Percentiles rank a stretch among this genome's conserved stretches.
Conservation (phyloP, 768 basidiomycete species). For the Suillus spraguei region DNA sequence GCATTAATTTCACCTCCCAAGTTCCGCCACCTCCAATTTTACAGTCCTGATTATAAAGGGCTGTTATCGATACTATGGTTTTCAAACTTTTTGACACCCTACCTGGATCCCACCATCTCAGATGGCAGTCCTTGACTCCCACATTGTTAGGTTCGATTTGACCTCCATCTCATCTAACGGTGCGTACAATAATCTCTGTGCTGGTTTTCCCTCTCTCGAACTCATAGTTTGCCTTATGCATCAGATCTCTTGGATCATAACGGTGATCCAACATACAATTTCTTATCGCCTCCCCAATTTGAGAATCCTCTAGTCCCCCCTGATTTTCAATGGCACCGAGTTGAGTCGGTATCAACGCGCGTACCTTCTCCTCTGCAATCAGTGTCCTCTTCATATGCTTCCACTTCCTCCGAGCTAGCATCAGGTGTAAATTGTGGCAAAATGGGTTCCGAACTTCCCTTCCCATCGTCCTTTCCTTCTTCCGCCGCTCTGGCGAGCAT, state of each 20-base stretch:
- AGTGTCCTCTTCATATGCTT: constrained; percentile 15
- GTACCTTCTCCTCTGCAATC: constrained; percentile 18
- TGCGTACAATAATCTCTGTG: background rate
- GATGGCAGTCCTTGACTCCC: constrained; percentile 19
- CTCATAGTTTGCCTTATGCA: background rate
- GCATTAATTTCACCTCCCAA: constrained; percentile 9
- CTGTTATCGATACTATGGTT: constrained; percentile 12
- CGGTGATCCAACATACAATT: constrained; percentile 17
- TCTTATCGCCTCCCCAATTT: constrained; percentile 12
- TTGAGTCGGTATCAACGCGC: background rate
- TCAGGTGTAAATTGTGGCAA: background rate
- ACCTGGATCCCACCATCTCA: background rate
- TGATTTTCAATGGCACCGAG: constrained; percentile 20
- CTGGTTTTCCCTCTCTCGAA: background rate
- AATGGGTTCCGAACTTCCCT: constrained; percentile 4
- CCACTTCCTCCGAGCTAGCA: constrained; percentile 15
- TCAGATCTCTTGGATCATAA: background rate
- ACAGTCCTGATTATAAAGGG: constrained; percentile 27
- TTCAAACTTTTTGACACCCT: background rate
- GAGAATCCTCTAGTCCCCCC: constrained; percentile 19
- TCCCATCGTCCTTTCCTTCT: constrained; percentile 18
- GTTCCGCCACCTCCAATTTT: constrained; percentile 17
- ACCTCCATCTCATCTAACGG: constrained; percentile 11
- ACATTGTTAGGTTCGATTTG: constrained; percentile 14
- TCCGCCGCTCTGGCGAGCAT: constrained; percentile 26